These are phyloP conservation scores for Quercus alba DNA, from an alignment of 306 rosid species.

Conservation along the genomic window DNA sequence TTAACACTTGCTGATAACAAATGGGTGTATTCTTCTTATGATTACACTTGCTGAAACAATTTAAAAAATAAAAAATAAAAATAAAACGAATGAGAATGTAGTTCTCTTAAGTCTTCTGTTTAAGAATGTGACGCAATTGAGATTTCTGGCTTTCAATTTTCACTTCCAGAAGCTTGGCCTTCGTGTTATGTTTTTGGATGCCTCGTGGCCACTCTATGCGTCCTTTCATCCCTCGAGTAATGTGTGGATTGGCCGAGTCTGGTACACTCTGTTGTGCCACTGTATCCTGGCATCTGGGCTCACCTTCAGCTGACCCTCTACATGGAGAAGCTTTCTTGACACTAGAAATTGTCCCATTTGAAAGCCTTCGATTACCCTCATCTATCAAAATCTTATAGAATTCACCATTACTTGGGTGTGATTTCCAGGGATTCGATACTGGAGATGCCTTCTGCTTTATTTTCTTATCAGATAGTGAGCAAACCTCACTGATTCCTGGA, in stretches of 20 bases:
- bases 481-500: conserved; percentile 8
- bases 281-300: conserved; percentile 18
- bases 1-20: background rate
- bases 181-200: conserved; percentile 27
- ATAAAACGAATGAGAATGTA: background rate
- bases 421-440: conserved; percentile 10
- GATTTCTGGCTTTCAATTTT: conserved; percentile 56
- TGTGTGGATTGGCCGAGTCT: conserved; percentile 52
- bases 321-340: background rate
- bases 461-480: conserved; percentile 8
- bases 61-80: too few species aligned
- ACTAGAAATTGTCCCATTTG: conserved; percentile 13
- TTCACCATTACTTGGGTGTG: conserved; percentile 4
- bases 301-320: conserved; percentile 15
- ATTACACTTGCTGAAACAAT: background rate
- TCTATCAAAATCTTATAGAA: background rate
- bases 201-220: conserved; percentile 58
- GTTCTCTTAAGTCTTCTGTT: conserved; percentile 27
- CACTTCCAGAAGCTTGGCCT: conserved; percentile 42
- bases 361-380: conserved; percentile 17
- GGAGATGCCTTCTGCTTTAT: conserved; percentile 15
- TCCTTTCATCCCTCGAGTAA: conserved; percentile 62
- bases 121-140: conserved; percentile 49
- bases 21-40: background rate
- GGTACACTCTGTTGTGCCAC: conserved; percentile 15